A percentile compares a stretch with the other conserved stretches of the same genome.
phyloP scores from a whole-genome alignment of 2,329 filamentous ascomycete genomes.

The Aspergillus phoenicis region DNA sequence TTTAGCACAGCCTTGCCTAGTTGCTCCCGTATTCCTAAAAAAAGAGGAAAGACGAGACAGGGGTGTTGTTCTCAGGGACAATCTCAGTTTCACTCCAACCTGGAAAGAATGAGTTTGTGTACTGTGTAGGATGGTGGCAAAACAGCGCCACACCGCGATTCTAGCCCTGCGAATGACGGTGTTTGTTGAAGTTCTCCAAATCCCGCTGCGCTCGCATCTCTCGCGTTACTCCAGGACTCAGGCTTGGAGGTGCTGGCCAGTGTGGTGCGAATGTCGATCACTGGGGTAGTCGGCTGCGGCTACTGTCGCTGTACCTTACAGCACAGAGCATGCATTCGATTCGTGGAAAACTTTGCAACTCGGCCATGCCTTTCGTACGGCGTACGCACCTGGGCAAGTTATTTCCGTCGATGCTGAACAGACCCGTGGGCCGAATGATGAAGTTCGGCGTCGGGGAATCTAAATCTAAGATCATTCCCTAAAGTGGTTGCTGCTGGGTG shows the following conservation, averaged over 20 bases:
- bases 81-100: too few species aligned
- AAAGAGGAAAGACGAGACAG: background rate
- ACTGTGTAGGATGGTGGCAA: background rate
- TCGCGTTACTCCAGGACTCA: background rate
- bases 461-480: background rate
- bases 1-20: background rate
- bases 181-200: background rate
- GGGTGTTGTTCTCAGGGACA: background rate
- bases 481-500: constrained; percentile 5
- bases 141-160: background rate
- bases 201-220: too few species aligned
- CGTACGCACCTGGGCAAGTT: background rate
- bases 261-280: background rate
- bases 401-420: background rate
- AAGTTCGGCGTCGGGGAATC: background rate
- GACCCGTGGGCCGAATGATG: background rate
- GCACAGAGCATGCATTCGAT: background rate
- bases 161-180: background rate
- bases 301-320: background rate
- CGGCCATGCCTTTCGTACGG: background rate
- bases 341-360: background rate
- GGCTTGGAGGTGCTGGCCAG: background rate
- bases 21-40: too few species aligned
- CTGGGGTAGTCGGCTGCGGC: background rate
- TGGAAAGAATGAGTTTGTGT: too few species aligned